phyloP scores from a whole-genome alignment of 495 filamentous ascomycete genomes.

The Neurospora tetraspora region DNA sequence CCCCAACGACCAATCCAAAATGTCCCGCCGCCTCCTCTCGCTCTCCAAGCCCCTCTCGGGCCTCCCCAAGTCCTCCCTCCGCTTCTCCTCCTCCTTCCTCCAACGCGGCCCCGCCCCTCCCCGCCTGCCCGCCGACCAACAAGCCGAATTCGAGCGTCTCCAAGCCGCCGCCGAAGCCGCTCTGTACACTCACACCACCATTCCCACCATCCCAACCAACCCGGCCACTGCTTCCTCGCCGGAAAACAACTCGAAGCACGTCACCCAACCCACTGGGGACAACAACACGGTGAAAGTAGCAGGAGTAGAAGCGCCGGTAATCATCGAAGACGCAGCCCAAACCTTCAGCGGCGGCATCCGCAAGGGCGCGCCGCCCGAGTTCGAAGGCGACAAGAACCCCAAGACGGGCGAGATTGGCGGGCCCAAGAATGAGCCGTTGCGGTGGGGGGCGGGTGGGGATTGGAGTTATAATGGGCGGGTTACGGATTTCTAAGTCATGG shows the following conservation, averaged over 20 bases:
- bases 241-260: neutral
- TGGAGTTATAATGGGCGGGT: slow-evolving; percentile 95
- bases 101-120: slow-evolving; percentile 58
- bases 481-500: slow-evolving; percentile 98
- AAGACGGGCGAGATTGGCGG: slow-evolving; percentile 95
- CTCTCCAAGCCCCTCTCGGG: slow-evolving; percentile 2
- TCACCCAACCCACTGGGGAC: neutral
- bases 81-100: slow-evolving; percentile 26
- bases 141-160: slow-evolving; percentile 85
- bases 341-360: slow-evolving; percentile 30
- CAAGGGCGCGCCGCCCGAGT: slow-evolving; percentile 73
- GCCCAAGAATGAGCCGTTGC: slow-evolving; percentile 92
- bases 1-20: neutral
- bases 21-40: slow-evolving; percentile 9
- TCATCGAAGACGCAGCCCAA: slow-evolving; percentile 4
- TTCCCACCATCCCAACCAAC: slow-evolving; percentile 1
- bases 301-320: no score
- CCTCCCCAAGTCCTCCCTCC: neutral
- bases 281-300: no score
- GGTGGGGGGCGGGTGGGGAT: slow-evolving; percentile 74
- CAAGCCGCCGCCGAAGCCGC: slow-evolving; percentile 45
- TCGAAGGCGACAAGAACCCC: slow-evolving; percentile 86
- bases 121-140: slow-evolving; percentile 75
- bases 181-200: slow-evolving; percentile 16
- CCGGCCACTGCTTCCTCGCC: neutral